Evolutionary conservation across 768 basidiomycete species (phyloP), one percentile per base, ranked within the genome.

Genomic region (Stropharia rugosoannulata): DNA sequence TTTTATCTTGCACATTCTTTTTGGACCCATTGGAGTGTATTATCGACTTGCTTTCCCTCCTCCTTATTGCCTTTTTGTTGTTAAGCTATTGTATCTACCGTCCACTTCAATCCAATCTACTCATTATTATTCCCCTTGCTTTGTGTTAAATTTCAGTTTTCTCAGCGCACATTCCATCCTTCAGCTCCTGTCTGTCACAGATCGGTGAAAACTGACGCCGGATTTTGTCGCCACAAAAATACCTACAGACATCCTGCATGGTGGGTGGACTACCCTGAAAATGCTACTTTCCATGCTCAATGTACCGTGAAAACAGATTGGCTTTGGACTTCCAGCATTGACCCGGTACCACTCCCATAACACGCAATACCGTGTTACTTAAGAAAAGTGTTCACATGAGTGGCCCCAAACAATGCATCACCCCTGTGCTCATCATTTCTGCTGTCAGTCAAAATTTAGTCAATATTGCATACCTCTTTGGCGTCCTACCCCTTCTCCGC

Each of bases 31-130:
- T 25, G 54, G 56, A 51, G 52, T 29, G 47, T 57, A 42, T 15
- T 49, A 60, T 54, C 43, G 58, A 59, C 51, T 44, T 54, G 41
- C 43, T 39, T 56, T 22, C 45, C 51, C 47, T 52, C 51, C 47
- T 52, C 32, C 45, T 55, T n/a, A 29, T 51, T 38, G 37, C 51
- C 38, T 40, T 45, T 42, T 51, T 56, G 49, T 59, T 47, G 47
- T 57, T 44, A 39, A 58, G 56, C 49, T 55, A 60, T 37, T 60
- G 59, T 60, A 60, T 55, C 40, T 54, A 27, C 41, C 41, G 39
- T 54, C 40, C 51, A 41, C 43, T 27, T 52, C 50, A 57, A 60
- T 60, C 51, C 59, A 60, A 57, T 51, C 22, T 48, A 43, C 39
- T 56, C 44, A 47, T 54, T 32, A 51, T 50, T 44, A 11, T 35